A percentile compares a stretch with the other conserved stretches of the same genome.
These are phyloP conservation scores for Scheffersomyces cryptocercus DNA, from an alignment of 1,139 yeast genomes.

Conservation along the genomic window DNA sequence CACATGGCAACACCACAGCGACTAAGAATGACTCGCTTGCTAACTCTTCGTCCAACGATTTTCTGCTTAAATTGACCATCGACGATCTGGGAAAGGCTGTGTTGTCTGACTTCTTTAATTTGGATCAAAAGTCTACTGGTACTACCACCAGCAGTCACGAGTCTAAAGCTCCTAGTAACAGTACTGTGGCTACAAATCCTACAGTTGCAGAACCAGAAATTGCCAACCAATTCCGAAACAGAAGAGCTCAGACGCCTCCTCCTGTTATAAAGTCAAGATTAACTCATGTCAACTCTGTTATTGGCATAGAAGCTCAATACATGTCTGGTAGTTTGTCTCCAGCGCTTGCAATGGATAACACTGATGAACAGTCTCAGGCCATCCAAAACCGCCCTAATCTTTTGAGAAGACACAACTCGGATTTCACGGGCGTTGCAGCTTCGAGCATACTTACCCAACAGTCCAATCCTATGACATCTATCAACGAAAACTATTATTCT, in stretches of 20 bases:
- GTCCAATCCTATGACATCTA: constrained; percentile 10
- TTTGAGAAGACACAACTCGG: constrained; percentile 35
- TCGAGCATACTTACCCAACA: constrained; percentile 8
- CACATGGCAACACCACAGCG: background rate
- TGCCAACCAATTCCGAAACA: background rate
- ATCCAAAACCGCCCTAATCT: constrained; percentile 9
- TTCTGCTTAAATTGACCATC: constrained; percentile 37
- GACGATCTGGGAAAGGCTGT: constrained; percentile 51
- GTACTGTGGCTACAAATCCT: background rate
- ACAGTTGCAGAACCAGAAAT: background rate
- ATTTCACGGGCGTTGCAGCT: constrained; percentile 22
- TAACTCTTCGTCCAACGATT: constrained; percentile 17
- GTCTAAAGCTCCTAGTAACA: constrained; percentile 1
- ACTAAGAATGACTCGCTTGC: constrained; percentile 2
- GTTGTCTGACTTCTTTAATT: constrained; percentile 24
- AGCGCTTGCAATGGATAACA: background rate
- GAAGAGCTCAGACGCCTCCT: background rate
- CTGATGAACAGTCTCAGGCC: background rate
- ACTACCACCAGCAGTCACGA: constrained; percentile 2
- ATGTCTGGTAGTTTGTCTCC: background rate
- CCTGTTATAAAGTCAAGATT: constrained; percentile 20
- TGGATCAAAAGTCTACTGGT: constrained; percentile 1
- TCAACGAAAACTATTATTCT: constrained; percentile 16
- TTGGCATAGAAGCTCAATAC: constrained; percentile 30
- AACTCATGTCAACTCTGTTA: constrained; percentile 30